Base-by-base conservation (phyloP, 179 eudicot genomes). In the Spergularia azorica region DNA sequence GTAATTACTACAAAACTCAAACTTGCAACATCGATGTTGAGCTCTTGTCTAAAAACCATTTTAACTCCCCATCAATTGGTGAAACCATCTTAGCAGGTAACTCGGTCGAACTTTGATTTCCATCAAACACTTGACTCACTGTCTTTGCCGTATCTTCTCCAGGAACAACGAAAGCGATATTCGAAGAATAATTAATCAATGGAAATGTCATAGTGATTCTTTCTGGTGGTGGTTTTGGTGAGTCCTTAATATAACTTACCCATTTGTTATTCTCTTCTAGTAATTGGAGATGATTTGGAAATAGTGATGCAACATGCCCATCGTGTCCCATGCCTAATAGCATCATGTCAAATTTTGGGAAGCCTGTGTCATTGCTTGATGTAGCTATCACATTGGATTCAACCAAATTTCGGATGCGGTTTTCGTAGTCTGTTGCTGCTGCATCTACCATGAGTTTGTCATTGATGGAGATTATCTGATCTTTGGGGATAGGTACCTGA, bases 251-350 rank as follows among this genome's bases (percentile, higher is more conserved):
- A 17, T 67, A 43, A 67, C 54, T 67, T 6, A 67, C 71, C 55
- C 71, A 67, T 17, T 9, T 67, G 17, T 15, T 67, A 43, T 67
- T 67, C 55, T 67, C 55, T 6, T 67, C 15, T 46, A 67, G 50
- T 46, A 6, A 21, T 9, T 67, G 71, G 16, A 32, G 71, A 41
- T 46, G 56, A 6, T 67, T 43, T 67, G 55, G 71, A 67, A 46
- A 67, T 7, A 67, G 36, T 13, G 71, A 67, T 32, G 71, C 71
- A 14, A 46, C 46, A 18, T 67, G 71, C 17, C 71, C 71, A 67
- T 67, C n/a, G 41, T 67, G 46, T 13, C 71, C 71, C 18, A 67
- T 17, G n/a, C 71, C 71, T 20, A 67, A 67, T 0, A 67, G 14
- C 4, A 46, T 67, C 14, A 46, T 21, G 26, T 67, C 71, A 17